Evolutionary conservation across 192 early-diverging fungal genomes (phyloP).

Genomic region (Entomortierella lignicola): DNA sequence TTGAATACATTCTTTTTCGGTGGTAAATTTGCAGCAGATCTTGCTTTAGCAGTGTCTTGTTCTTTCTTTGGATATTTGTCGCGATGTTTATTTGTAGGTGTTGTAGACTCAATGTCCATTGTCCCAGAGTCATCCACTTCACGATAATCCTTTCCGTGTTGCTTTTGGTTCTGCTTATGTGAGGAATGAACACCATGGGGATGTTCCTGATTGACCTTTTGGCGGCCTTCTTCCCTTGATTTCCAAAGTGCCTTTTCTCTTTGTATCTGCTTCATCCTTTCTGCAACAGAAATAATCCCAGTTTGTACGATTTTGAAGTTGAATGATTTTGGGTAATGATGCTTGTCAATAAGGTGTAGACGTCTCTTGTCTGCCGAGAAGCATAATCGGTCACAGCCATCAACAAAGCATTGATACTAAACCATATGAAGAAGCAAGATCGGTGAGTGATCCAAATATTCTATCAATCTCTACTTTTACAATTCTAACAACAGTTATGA

Average conservation of each 20-base stretch:
- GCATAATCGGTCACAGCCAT: conserved; percentile 59
- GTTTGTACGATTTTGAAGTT: conserved; percentile 59
- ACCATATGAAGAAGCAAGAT: not conserved
- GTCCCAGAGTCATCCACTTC: not conserved
- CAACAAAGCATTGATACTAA: conserved; percentile 66
- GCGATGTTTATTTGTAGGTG: not conserved
- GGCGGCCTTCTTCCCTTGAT: conserved; percentile 2
- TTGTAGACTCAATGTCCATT: conserved; percentile 21
- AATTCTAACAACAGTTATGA: too few species aligned
- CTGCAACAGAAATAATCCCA: conserved; percentile 49
- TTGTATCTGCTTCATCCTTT: conserved; percentile 19
- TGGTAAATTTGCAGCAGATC: not conserved
- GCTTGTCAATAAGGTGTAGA: conserved; percentile 65
- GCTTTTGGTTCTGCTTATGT: not conserved
- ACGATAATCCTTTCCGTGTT: not conserved
- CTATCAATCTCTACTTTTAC: too few species aligned
- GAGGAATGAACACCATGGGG: not conserved
- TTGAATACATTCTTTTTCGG: conserved; percentile 19
- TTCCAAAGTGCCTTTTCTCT: conserved; percentile 22
- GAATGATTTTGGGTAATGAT: conserved; percentile 62
- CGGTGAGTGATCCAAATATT: not conserved
- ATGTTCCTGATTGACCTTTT: not conserved
- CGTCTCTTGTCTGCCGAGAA: conserved; percentile 48
- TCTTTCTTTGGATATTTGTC: not conserved
- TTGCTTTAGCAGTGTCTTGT: not conserved